Conservation (phyloP, 352 stramenopile genomes). For the Stephanocyclus meneghinianus region DNA sequence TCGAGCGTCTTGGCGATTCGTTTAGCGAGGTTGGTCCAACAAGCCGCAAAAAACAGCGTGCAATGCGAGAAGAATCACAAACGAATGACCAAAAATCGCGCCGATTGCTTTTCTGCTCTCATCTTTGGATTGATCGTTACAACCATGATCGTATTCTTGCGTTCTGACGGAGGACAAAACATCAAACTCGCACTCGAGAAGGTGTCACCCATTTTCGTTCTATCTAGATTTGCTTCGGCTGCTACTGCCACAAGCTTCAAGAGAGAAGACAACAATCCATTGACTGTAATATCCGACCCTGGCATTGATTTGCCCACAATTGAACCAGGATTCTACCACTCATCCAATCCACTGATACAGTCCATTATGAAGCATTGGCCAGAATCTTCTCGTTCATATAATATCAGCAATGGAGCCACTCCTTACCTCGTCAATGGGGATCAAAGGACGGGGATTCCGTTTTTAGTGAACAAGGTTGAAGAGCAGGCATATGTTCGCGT, state of each 20-base stretch:
- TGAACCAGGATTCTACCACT: slow-evolving; percentile 62
- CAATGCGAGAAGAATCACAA: background rate
- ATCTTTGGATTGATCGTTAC: slow-evolving; percentile 6
- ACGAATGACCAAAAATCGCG: background rate
- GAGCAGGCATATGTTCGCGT: slow-evolving; percentile 51
- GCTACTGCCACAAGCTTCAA: background rate
- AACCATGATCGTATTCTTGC: slow-evolving; percentile 23
- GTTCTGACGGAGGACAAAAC: slow-evolving; percentile 22
- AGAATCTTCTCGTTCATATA: slow-evolving; percentile 48
- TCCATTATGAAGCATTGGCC: slow-evolving; percentile 57
- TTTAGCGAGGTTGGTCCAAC: background rate
- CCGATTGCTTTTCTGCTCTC: background rate
- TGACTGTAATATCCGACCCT: slow-evolving; percentile 16
- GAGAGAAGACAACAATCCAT: background rate
- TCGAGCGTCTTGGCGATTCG: slow-evolving; percentile 36
- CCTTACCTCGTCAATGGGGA: slow-evolving; percentile 73
- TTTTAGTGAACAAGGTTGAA: slow-evolving; percentile 57
- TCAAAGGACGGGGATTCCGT: slow-evolving; percentile 72
- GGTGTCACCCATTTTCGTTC: background rate
- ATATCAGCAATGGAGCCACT: slow-evolving; percentile 47
- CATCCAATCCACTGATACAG: slow-evolving; percentile 52
- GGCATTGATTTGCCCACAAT: slow-evolving; percentile 45
- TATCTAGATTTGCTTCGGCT: background rate
- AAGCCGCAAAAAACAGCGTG: background rate
- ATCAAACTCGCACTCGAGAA: background rate